phyloP scores from a whole-genome alignment of 2,329 filamentous ascomycete species.

The Teratosphaeria zuluensis region DNA sequence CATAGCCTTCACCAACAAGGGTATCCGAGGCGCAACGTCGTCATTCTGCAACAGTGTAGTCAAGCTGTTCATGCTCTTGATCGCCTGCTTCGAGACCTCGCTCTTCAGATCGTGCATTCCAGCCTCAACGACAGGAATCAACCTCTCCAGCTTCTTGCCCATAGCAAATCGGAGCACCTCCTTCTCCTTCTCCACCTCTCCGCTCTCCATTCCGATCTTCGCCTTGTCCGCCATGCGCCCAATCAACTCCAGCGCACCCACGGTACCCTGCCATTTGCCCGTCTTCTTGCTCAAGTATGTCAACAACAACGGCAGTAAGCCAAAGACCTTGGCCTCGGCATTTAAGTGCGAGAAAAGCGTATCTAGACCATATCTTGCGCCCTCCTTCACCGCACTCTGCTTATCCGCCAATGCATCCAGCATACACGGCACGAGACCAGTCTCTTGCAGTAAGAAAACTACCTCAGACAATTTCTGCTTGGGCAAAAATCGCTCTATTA shows the following conservation, averaged over 20 bases:
- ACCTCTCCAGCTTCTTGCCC: conserved; percentile 72
- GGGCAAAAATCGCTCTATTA: conserved; percentile 81
- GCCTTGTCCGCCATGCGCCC: conserved; percentile 94
- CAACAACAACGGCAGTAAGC: conserved; percentile 66
- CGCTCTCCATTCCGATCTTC: conserved; percentile 71
- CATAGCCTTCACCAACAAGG: conserved; percentile 88
- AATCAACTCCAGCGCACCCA: conserved; percentile 73
- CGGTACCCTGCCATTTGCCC: conserved; percentile 94
- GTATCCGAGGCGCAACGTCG: conserved; percentile 85
- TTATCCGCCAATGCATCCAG: conserved; percentile 88
- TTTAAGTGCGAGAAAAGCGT: conserved; percentile 71
- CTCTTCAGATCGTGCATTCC: conserved; percentile 95
- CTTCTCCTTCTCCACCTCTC: conserved; percentile 78
- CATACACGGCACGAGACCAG: conserved; percentile 59
- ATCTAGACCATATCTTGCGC: conserved; percentile 88
- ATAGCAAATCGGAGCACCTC: conserved; percentile 83
- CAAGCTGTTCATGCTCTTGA: conserved; percentile 82
- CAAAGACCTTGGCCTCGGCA: conserved; percentile 72
- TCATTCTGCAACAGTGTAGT: conserved; percentile 91
- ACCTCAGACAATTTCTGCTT: conserved; percentile 71
- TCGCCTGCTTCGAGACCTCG: conserved; percentile 78
- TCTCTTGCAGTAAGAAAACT: conserved; percentile 72
- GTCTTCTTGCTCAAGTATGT: conserved; percentile 72
- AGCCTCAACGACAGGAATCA: conserved; percentile 84
- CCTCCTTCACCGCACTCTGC: conserved; percentile 75